Percentiles rank a stretch among this genome's conserved stretches.
Conservation (phyloP, 345 rosid genomes). For the Heritiera littoralis region DNA sequence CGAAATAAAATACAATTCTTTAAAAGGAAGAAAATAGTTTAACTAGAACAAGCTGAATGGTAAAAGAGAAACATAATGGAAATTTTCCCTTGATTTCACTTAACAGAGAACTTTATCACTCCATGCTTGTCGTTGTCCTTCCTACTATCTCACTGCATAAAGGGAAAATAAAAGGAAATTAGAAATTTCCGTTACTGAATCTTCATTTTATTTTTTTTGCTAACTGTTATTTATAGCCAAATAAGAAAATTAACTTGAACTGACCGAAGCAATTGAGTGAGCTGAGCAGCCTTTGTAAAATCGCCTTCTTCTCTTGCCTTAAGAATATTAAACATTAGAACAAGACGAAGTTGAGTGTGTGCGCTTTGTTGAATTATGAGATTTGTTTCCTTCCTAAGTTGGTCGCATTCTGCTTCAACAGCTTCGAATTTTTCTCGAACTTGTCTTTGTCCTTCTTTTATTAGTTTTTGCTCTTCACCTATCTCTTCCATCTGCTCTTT, state of each 20-base stretch:
- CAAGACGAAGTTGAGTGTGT: background rate
- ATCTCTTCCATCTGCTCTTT: background rate
- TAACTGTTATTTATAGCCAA: background rate
- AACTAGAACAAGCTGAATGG: too few species aligned
- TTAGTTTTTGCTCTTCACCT: background rate
- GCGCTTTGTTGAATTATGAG: background rate
- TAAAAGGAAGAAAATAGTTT: too few species aligned
- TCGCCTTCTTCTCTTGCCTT: conserved; percentile 1
- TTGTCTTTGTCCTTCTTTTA: background rate
- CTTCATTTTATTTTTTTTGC: too few species aligned
- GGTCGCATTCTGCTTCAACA: background rate
- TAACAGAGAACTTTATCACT: too few species aligned
- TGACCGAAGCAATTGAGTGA: background rate
- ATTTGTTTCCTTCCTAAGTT: background rate
- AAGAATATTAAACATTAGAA: background rate
- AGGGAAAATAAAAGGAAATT: background rate
- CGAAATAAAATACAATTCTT: too few species aligned
- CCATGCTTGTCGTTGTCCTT: too few species aligned
- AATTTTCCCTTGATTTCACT: too few species aligned
- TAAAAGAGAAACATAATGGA: too few species aligned
- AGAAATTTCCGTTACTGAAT: background rate
- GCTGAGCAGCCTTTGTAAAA: conserved; percentile 5
- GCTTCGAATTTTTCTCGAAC: background rate
- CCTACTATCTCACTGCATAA: background rate
- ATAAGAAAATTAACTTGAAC: background rate